Evolutionary conservation across 768 basidiomycete genomes (phyloP), one percentile per base, ranked within the genome.

Genomic region (Tylopilus subfusipes): DNA sequence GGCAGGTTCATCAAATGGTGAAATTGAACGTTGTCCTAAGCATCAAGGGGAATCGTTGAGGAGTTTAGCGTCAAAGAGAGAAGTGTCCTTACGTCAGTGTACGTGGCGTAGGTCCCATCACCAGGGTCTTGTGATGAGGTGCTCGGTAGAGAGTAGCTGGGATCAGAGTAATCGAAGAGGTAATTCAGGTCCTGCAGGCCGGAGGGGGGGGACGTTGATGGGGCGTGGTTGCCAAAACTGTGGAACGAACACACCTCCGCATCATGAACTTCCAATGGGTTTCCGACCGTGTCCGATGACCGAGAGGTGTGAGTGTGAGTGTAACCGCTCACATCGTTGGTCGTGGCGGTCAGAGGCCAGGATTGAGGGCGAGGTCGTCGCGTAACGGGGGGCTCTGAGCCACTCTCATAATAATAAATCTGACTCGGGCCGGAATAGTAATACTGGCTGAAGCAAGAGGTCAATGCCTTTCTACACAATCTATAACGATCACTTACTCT

Each of bases 401-500:
- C 27, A 21, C 48, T 48, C 46, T 34, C 60, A 56, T 46, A 24
- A 45, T 62, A n/a, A n/a, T n/a, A n/a, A n/a, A n/a, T n/a, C n/a
- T n/a, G n/a, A n/a, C n/a, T n/a, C 18, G 31, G 9, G 22, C 42
- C 48, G 14, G 53, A 10, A 43, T 30, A 27, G 31, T 39, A 8
- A 36, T 57, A 44, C 18, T 54, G 9, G 5, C 65, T 66, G 8
- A 27, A 43, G 13, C 29, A 21, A 11, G 24, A 25, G 0, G 31
- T 66, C 36, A 68, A 44, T 1, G 13, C 14, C 27, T 21, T 38
- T 49, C 36, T 14, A n/a, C 30, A 5, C 18, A 29, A 30, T 13
- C 2, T 5, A 42, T 1, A 46, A 27, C 10, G 36, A 22, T 5
- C 13, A 58, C 68, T 54, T 50, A 68, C 67, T 53, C 45, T 34